Base-by-base conservation (phyloP, 805 yeast genomes). In the Cyberlindnera amylophila region DNA sequence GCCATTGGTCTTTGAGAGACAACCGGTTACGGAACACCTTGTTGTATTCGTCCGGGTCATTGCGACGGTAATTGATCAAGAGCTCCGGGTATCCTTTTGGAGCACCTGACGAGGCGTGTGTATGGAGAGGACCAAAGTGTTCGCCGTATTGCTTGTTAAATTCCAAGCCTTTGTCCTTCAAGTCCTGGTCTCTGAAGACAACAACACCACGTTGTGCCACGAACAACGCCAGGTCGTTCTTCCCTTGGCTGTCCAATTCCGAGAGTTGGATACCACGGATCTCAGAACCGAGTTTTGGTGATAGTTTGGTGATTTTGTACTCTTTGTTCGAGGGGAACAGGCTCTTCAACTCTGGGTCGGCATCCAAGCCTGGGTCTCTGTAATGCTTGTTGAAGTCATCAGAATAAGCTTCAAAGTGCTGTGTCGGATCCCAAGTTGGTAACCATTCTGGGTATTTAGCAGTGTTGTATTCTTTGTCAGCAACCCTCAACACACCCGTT, bases 101-200 rank as follows among this genome's bases (percentile, higher is more conserved):
- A 14, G 86, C 79, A 14, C 89, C 88, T 4, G 86, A 77, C 6
- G 86, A 79, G 34, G 86, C 85, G 57, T 83, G 90, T 46, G 81
- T 72, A 61, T 84, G 89, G 46, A 79, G 70, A 29, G 80, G 79
- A 19, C 91, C 90, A 59, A 80, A 83, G 58, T 83, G 76, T 33
- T 61, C 63, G 32, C 84, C 87, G 63, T 70, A 80, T 27, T 79
- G 68, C 32, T 59, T 65, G 35, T 64, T 61, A 51, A 70, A 71
- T 17, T 63, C 67, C 12, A 79, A 58, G 7, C 82, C 78, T 42
- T 72, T 63, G 19, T 71, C 67, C 38, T 77, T 75, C 50, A 83
- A 72, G 58, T 84, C 87, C 61, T 82, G 87, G 47, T 77, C 71
- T 54, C 82, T 70, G 61, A 82, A 78, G 4, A 78, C 75, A 17